These are phyloP conservation scores for Starmerella tilneyi DNA, from an alignment of 805 yeast genomes.

Conservation along the genomic window DNA sequence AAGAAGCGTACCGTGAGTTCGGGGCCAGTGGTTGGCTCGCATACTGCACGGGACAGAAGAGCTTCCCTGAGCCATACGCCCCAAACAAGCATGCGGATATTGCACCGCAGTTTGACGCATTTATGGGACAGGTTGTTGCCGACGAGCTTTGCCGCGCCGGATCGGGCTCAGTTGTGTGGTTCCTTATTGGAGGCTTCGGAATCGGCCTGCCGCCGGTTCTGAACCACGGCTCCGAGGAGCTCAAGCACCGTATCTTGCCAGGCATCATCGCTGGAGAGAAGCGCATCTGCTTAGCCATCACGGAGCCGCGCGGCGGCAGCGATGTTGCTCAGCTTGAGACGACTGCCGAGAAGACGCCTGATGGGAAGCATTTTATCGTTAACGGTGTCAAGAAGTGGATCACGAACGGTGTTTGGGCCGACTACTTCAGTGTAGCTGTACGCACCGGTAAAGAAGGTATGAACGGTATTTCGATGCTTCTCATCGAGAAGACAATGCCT, in stretches of 20 bases:
- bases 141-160: conserved; percentile 37
- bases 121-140: conserved; percentile 32
- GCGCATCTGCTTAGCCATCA: conserved; percentile 36
- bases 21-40: conserved; percentile 35
- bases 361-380: conserved; percentile 36
- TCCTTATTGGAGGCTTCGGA: conserved; percentile 35
- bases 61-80: conserved; percentile 32
- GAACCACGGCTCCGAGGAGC: conserved; percentile 29
- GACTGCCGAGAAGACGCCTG: conserved; percentile 34
- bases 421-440: conserved; percentile 38
- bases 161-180: conserved; percentile 37
- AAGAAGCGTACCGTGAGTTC: conserved; percentile 29
- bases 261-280: conserved; percentile 33
- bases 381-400: conserved; percentile 40
- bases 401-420: conserved; percentile 38
- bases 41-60: conserved; percentile 28
- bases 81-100: conserved; percentile 25
- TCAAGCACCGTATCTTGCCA: conserved; percentile 33
- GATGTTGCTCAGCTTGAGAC: conserved; percentile 38
- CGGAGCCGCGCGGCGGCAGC: conserved; percentile 39
- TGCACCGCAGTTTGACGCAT: conserved; percentile 33
- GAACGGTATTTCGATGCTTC: conserved; percentile 36
- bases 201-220: conserved; percentile 37
- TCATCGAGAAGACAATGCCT: conserved; percentile 34
- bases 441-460: conserved; percentile 37